Evolutionary conservation across 176 grass and related monocot species (phyloP).

Genomic region (Neostapfia colusana): DNA sequence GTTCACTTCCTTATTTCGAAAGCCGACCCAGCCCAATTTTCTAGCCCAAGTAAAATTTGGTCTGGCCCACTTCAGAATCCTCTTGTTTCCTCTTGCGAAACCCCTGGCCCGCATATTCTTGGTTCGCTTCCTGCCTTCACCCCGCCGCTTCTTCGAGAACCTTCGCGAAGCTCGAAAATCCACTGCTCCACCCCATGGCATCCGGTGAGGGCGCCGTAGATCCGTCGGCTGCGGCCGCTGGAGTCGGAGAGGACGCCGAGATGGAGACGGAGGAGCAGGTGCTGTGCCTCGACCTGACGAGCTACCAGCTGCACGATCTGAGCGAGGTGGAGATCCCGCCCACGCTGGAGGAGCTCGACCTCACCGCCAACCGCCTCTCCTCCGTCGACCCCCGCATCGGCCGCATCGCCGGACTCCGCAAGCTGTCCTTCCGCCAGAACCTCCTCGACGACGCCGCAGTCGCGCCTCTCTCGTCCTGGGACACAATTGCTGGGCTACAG

Average conservation of each 20-base stretch:
- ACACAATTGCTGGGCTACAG: constrained; percentile 60
- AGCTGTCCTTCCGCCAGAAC: constrained; percentile 84
- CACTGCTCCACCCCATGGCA: constrained; percentile 26
- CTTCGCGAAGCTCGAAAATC: constrained; percentile 21
- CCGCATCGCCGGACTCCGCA: constrained; percentile 55
- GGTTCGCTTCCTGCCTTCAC: background rate
- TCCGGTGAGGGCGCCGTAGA: constrained; percentile 22
- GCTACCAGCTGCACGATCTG: constrained; percentile 89
- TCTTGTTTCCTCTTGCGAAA: background rate
- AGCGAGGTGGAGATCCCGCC: constrained; percentile 74
- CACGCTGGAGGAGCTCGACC: constrained; percentile 82
- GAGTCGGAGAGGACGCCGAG: background rate
- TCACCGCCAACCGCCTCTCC: constrained; percentile 82
- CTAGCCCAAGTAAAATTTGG: background rate
- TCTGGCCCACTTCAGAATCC: background rate
- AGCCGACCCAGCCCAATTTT: background rate
- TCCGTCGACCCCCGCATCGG: constrained; percentile 66
- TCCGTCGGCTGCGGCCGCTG: background rate
- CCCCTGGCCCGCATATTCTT: background rate
- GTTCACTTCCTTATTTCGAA: background rate
- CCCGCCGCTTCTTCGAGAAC: constrained; percentile 23
- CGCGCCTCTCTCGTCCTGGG: constrained; percentile 72
- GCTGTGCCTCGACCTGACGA: constrained; percentile 71
- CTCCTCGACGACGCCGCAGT: constrained; percentile 71
- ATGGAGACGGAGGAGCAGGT: constrained; percentile 46